These are phyloP conservation scores for Typha latifolia DNA, from an alignment of 176 grass and related monocot species.

Conservation along the genomic window DNA sequence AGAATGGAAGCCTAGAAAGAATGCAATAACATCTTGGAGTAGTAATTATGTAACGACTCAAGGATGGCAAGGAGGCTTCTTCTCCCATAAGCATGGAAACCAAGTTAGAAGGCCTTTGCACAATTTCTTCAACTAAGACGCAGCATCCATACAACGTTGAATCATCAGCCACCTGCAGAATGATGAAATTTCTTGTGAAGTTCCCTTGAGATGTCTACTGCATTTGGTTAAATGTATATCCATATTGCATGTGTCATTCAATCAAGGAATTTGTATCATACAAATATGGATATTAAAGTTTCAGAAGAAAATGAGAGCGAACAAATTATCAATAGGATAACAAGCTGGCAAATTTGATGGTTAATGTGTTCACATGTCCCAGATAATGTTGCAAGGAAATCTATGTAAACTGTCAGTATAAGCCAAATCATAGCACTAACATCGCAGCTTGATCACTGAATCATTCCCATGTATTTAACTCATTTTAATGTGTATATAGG, in stretches of 20 bases:
- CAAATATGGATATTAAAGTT: background rate
- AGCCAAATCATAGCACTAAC: too few species aligned
- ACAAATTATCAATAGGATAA: too few species aligned
- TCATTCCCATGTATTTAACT: too few species aligned
- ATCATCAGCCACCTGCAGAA: constrained; percentile 74
- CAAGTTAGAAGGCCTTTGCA: constrained; percentile 83
- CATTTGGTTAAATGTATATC: background rate
- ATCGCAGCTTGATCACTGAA: too few species aligned
- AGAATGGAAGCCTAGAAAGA: constrained; percentile 88
- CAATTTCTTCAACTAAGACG: constrained; percentile 87
- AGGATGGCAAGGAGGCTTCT: constrained; percentile 35
- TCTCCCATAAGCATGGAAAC: constrained; percentile 70
- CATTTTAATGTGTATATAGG: too few species aligned
- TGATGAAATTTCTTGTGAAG: constrained; percentile 24
- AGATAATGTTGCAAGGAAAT: too few species aligned
- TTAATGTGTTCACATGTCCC: too few species aligned
- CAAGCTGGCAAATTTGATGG: too few species aligned
- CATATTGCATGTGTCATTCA: background rate
- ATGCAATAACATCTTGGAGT: constrained; percentile 95
- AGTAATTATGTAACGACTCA: constrained; percentile 82
- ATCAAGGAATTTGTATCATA: background rate
- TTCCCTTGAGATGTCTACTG: background rate
- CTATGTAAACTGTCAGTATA: too few species aligned
- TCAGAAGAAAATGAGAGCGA: too few species aligned
- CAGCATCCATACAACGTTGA: constrained; percentile 97